These are phyloP conservation scores for Epichloe elymi DNA, from an alignment of 2,329 filamentous ascomycete genomes.

Conservation along the genomic window DNA sequence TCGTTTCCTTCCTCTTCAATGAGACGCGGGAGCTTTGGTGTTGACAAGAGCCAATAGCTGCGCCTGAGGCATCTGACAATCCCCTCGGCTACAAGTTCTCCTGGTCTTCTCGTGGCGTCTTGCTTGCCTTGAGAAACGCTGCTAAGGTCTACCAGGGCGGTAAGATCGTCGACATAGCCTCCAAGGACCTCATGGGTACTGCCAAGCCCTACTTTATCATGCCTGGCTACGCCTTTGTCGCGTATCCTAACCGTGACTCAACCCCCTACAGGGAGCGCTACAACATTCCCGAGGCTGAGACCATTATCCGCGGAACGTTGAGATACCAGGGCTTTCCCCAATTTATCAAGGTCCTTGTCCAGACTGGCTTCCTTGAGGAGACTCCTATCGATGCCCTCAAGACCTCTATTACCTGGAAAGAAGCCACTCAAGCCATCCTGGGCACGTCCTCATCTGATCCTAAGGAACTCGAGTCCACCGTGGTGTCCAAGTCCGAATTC, in stretches of 20 bases:
- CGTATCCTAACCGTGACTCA: constrained; percentile 86
- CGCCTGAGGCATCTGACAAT: constrained; percentile 64
- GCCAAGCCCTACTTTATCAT: constrained; percentile 80
- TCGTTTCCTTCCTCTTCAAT: no score
- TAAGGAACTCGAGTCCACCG: constrained; percentile 57
- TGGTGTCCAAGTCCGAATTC: constrained; percentile 66
- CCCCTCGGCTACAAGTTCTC: constrained; percentile 75
- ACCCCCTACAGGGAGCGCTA: constrained; percentile 81
- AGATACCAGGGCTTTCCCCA: constrained; percentile 84
- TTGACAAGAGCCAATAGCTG: constrained; percentile 36
- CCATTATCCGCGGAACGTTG: constrained; percentile 68
- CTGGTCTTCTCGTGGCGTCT: constrained; percentile 66
- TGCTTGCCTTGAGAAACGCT: constrained; percentile 76
- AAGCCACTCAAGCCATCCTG: constrained; percentile 68
- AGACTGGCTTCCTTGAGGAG: constrained; percentile 79
- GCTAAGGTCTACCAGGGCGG: constrained; percentile 75
- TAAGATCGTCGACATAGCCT: constrained; percentile 51
- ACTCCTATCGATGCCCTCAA: constrained; percentile 52
- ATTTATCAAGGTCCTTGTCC: constrained; percentile 76
- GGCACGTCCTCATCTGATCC: constrained; percentile 52
- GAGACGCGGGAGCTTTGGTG: no score
- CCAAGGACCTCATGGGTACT: constrained; percentile 33
- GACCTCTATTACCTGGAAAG: constrained; percentile 63
- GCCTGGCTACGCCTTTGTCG: constrained; percentile 77
- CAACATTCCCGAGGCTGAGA: constrained; percentile 84